Evolutionary conservation across 306 rosid genomes (phyloP), one percentile per base, ranked within the genome.

Genomic region (Glycine soja): DNA sequence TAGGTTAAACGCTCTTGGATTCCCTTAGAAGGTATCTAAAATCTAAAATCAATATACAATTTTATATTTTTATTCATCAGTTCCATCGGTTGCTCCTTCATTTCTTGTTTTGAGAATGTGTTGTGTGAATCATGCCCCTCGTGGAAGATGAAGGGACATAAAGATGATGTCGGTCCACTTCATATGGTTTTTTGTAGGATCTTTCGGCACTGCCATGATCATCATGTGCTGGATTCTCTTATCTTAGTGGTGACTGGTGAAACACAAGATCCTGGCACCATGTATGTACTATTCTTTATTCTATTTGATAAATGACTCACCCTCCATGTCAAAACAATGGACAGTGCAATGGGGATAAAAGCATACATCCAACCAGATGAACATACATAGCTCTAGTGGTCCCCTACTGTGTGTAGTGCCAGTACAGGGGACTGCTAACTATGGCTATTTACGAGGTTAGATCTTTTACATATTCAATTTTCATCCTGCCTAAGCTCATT

Each of bases 1-100:
- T 88, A 85, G 90, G 68, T 15, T 77, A 65, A 83, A 24, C 67
- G 45, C 52, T 63, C 80, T 65, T 66, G 87, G 86, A 86, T 83
- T 81, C 67, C 76, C 59, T 65, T 78, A 69, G 32, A 68, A 42
- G 82, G 67, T 67, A 51, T 43, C 74, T 81, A 13, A 46, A 67
- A 51, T 43, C 74, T 81, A 15, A 46, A 85, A 46, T 70, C 65
- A 24, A 67, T 78, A 59, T 78, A 24, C 72, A 19, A 47, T 74
- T 77, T 68, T 80, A 66, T 40, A 66, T 42, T 42, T 80, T 75
- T 80, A 74, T 47, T 79, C 78, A 56, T 42, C 40, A 15, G 52
- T 42, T 59, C 1, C 6, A 70, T 61, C 2, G 18, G 32, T 67
- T 47, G 63, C 30, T 24, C 30, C 30, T 51, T 18, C 70, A 16